Conservation (phyloP, 805 yeast species). For the Candida palmyrensis region DNA sequence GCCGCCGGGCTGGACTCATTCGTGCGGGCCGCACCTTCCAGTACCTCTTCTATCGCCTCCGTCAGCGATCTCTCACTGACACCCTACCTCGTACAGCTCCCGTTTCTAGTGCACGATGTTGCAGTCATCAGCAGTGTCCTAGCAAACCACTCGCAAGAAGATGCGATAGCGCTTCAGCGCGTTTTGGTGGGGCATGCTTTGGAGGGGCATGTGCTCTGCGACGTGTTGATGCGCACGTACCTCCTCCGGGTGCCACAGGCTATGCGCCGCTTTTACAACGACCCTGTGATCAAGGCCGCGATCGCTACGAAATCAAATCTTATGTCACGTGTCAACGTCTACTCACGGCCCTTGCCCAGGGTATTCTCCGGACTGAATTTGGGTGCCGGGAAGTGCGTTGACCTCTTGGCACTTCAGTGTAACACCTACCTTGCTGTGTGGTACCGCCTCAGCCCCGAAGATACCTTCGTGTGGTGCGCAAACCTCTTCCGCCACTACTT, state of each 20-base stretch:
- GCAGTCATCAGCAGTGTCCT: conserved; percentile 1
- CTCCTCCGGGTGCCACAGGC: not conserved
- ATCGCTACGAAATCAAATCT: not conserved
- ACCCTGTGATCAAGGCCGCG: conserved; percentile 2
- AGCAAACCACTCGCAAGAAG: not conserved
- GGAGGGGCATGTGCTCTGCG: conserved; percentile 2
- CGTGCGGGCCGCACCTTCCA: too few species aligned
- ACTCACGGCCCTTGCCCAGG: not conserved
- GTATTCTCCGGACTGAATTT: not conserved
- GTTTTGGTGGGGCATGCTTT: conserved; percentile 1
- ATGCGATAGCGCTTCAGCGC: not conserved
- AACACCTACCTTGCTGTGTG: conserved; percentile 2
- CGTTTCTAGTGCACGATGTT: conserved; percentile 1
- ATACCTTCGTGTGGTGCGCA: conserved; percentile 2
- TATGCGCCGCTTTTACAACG: not conserved
- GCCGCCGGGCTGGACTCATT: too few species aligned
- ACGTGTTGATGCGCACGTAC: not conserved
- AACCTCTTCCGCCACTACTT: not conserved
- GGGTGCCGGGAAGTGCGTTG: not conserved
- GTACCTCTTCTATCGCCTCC: too few species aligned
- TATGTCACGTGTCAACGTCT: not conserved
- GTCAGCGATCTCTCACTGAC: too few species aligned
- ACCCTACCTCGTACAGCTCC: conserved; percentile 3
- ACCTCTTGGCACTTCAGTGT: conserved; percentile 1
- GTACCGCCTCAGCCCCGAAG: conserved; percentile 2